Conservation (phyloP, 1,284 basidiomycete species). For the Stygiomarasmius scandens region DNA sequence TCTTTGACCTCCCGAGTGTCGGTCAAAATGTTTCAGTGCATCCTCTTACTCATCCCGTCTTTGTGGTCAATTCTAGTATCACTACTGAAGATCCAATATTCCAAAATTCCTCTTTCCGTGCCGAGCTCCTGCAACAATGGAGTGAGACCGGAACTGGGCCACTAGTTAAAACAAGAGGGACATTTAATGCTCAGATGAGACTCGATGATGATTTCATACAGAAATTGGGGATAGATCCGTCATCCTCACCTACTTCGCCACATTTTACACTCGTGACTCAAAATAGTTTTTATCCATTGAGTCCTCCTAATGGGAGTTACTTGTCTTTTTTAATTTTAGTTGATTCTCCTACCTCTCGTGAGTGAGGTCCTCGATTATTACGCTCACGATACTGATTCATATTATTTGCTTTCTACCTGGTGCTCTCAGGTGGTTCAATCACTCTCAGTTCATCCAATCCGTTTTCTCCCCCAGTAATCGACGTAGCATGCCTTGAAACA, state of each 20-base stretch:
- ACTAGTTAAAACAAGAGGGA: slow-evolving; percentile 1
- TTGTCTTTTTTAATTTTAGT: too few species aligned
- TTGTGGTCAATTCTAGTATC: slow-evolving; percentile 19
- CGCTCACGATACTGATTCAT: too few species aligned
- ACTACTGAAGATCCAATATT: slow-evolving; percentile 24
- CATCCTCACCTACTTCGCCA: too few species aligned
- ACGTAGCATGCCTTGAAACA: slow-evolving; percentile 36
- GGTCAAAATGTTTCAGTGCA: slow-evolving; percentile 41
- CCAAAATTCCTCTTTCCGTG: slow-evolving; percentile 22
- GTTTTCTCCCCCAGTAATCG: slow-evolving; percentile 40
- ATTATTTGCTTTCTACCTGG: not conserved
- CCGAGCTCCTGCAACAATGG: slow-evolving; percentile 22
- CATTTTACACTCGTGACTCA: too few species aligned
- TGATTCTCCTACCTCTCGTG: too few species aligned
- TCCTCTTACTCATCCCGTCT: slow-evolving; percentile 23
- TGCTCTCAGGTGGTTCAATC: slow-evolving; percentile 10
- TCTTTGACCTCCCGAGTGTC: slow-evolving; percentile 31
- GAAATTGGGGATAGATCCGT: too few species aligned
- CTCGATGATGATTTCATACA: too few species aligned
- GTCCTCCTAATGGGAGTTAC: too few species aligned
- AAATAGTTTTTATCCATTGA: too few species aligned
- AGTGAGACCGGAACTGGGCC: slow-evolving; percentile 4
- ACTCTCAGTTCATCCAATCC: slow-evolving; percentile 27
- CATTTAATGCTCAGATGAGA: too few species aligned
- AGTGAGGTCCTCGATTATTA: too few species aligned